Percentiles rank a stretch among this genome's conserved stretches.
Evolutionary conservation across 2,329 filamentous ascomycete species (phyloP).

Genomic region (Epichloe typhina): DNA sequence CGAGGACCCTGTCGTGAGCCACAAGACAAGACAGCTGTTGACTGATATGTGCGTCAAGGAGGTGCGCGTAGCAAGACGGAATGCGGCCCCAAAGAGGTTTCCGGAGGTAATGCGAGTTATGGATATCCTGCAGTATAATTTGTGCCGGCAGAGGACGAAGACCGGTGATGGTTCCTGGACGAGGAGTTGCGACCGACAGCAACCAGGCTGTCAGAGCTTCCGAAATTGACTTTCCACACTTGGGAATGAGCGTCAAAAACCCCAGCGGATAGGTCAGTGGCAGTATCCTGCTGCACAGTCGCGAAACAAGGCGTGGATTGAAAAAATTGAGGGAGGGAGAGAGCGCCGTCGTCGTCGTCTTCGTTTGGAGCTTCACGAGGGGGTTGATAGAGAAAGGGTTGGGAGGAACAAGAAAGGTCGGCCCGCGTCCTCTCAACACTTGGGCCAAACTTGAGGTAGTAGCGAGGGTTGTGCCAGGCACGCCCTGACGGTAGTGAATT

Average conservation of each 20-base stretch:
- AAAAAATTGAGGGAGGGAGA: not conserved
- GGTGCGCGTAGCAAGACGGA: not conserved
- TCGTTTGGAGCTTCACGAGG: not conserved
- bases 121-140: not conserved
- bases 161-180: not conserved
- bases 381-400: not conserved
- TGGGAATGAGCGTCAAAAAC: not conserved
- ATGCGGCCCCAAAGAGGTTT: not conserved
- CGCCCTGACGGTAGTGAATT: not conserved
- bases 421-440: too few relatives aligned
- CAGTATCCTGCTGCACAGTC: conserved; percentile 1
- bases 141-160: not conserved
- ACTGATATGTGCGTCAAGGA: not conserved
- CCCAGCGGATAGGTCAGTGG: not conserved
- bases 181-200: conserved; percentile 1
- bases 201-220: not conserved
- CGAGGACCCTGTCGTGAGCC: conserved; percentile 5
- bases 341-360: not conserved
- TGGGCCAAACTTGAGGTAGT: too few relatives aligned
- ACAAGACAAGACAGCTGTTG: not conserved
- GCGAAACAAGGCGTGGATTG: not conserved
- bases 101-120: not conserved
- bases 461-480: too few relatives aligned
- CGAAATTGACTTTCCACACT: not conserved
- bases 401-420: too few relatives aligned